Conservation (phyloP, 495 filamentous ascomycete species). For the Aspergillus biplanus region DNA sequence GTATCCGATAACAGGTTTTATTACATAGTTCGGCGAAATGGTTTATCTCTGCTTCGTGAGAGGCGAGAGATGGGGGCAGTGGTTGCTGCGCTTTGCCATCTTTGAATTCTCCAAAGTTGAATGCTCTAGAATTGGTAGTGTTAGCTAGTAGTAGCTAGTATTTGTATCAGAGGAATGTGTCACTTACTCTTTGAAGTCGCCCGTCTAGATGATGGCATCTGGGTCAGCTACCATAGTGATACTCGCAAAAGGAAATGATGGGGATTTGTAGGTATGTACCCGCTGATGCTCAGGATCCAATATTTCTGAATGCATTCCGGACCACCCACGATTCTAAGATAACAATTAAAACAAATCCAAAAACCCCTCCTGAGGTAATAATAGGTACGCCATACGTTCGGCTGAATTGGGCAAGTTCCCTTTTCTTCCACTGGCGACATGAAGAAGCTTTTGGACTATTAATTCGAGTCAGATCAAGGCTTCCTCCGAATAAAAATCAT, state of each 20-base stretch:
- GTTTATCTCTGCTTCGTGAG: slow-evolving; percentile 62
- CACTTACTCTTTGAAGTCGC: slow-evolving; percentile 88
- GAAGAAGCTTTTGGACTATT: slow-evolving; percentile 76
- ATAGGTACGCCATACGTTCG: slow-evolving; percentile 52
- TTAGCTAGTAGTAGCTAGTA: slow-evolving; percentile 15
- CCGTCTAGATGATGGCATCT: slow-evolving; percentile 57
- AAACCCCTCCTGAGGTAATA: background rate
- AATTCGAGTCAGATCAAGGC: background rate
- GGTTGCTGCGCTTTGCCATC: slow-evolving; percentile 78
- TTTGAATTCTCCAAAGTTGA: slow-evolving; percentile 86
- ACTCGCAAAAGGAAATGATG: background rate
- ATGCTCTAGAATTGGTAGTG: slow-evolving; percentile 60
- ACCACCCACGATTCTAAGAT: slow-evolving; percentile 81
- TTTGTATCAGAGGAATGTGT: background rate
- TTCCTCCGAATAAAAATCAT: background rate
- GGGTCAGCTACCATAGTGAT: background rate
- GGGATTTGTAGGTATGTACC: slow-evolving; percentile 46
- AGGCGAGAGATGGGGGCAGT: slow-evolving; percentile 65
- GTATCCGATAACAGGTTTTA: slow-evolving; percentile 69
- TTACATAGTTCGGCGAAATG: slow-evolving; percentile 73
- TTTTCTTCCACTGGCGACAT: slow-evolving; percentile 72
- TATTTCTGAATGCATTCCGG: slow-evolving; percentile 83
- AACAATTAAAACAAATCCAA: slow-evolving; percentile 1
- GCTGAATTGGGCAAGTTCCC: slow-evolving; percentile 68
- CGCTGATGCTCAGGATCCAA: slow-evolving; percentile 83